These are phyloP conservation scores for Epichloe hybrida DNA, from an alignment of 2,329 filamentous ascomycete genomes.

Conservation along the genomic window DNA sequence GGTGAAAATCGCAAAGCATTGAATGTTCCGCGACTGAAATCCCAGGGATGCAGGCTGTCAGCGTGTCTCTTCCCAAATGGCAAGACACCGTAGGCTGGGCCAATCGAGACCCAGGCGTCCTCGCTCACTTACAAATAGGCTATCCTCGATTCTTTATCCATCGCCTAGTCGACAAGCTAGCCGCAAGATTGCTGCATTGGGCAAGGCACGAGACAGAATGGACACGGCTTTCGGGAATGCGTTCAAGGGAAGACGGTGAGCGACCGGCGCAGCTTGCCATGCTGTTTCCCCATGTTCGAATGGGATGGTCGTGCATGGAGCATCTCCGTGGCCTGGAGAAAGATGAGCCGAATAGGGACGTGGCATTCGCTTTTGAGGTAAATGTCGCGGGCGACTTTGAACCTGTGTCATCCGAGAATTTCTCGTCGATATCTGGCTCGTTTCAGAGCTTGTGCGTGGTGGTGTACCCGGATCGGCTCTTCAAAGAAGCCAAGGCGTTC, in stretches of 20 bases:
- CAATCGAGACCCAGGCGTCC: slow-evolving; percentile 9
- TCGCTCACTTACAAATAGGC: slow-evolving; percentile 12
- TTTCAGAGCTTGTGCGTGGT: slow-evolving; percentile 8
- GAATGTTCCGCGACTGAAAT: no score
- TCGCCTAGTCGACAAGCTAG: slow-evolving; percentile 11
- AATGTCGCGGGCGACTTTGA: neutral
- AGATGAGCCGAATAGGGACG: neutral
- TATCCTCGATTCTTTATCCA: slow-evolving; percentile 18
- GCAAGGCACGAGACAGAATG: neutral
- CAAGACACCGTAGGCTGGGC: slow-evolving; percentile 14
- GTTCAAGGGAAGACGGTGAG: neutral
- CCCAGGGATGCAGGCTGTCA: slow-evolving; percentile 11
- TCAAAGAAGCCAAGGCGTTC: slow-evolving; percentile 13
- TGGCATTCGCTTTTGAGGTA: neutral
- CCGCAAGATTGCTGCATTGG: slow-evolving; percentile 10
- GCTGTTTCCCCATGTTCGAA: slow-evolving; percentile 7
- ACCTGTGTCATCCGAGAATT: neutral
- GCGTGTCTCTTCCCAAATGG: slow-evolving; percentile 19
- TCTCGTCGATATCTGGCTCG: neutral
- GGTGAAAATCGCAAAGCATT: neutral
- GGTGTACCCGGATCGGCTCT: slow-evolving; percentile 7
- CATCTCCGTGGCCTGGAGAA: slow-evolving; percentile 8
- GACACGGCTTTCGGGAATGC: neutral
- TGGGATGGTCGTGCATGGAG: slow-evolving; percentile 4
- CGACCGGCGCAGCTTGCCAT: neutral